These are phyloP conservation scores for Macrotyloma uniflorum DNA, from an alignment of 306 rosid species.

Conservation along the genomic window DNA sequence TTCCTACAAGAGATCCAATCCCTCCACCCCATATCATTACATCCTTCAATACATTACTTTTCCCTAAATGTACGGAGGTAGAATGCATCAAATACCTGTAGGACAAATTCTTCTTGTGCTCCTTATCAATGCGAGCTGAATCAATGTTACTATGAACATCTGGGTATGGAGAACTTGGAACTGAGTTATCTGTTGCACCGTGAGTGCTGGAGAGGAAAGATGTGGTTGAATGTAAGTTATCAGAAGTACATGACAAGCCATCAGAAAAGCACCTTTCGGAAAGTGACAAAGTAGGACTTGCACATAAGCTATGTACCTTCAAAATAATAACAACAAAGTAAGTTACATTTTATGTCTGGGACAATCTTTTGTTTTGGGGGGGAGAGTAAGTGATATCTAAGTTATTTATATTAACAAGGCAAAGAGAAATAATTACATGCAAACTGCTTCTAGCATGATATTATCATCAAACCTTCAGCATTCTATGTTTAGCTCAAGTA, in stretches of 20 bases:
- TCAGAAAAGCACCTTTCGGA: conserved; percentile 82
- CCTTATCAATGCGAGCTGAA: conserved; percentile 36
- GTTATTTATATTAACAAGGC: conserved; percentile 14
- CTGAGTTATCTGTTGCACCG: conserved; percentile 46
- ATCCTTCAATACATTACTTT: conserved; percentile 64
- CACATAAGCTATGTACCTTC: conserved; percentile 74
- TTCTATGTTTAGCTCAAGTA: conserved; percentile 16
- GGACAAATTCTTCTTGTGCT: conserved; percentile 44
- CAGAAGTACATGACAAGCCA: conserved; percentile 69
- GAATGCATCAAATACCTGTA: conserved; percentile 45
- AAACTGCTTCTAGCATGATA: background rate
- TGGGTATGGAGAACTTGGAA: conserved; percentile 61
- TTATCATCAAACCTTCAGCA: background rate
- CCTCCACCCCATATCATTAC: conserved; percentile 93
- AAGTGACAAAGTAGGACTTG: conserved; percentile 80
- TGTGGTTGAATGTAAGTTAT: conserved; percentile 54
- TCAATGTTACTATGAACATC: conserved; percentile 45
- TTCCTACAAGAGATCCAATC: conserved; percentile 54
- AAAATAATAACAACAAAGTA: conserved; percentile 36
- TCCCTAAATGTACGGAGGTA: conserved; percentile 47
- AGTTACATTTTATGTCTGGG: conserved; percentile 22
- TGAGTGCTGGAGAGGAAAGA: conserved; percentile 49
- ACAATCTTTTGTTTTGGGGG: background rate
- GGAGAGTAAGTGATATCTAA: conserved; percentile 1
- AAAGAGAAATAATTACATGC: background rate